Evolutionary conservation across 75 land plant species (phyloP).

Genomic region (Selaginella moellendorffii): DNA sequence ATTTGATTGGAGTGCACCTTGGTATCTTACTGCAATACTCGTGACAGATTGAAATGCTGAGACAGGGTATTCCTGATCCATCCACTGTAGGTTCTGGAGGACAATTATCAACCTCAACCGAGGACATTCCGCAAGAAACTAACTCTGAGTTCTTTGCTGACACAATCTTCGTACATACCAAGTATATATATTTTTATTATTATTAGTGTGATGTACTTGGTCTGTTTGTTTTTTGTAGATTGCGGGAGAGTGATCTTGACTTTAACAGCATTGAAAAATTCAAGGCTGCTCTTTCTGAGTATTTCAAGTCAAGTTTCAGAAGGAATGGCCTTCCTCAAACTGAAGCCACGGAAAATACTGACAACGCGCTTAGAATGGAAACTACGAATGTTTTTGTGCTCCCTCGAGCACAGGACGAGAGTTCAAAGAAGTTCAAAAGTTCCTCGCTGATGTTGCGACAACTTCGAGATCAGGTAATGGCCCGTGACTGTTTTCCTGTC

Average conservation of each 20-base stretch:
- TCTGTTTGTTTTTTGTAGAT: background rate
- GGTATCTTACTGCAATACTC: background rate
- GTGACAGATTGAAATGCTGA: constrained; percentile 84
- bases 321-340: background rate
- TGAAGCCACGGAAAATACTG: background rate
- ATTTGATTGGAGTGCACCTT: background rate
- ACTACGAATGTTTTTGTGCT: constrained; percentile 38
- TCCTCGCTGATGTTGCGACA: constrained; percentile 33
- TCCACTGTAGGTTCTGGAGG: constrained; percentile 25
- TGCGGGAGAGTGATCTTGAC: background rate
- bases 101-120: constrained; percentile 13
- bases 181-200: background rate
- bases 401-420: constrained; percentile 46
- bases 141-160: constrained; percentile 58
- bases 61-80: constrained; percentile 89
- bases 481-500: constrained; percentile 2
- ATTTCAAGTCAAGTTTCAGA: background rate
- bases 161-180: constrained; percentile 23
- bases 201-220: background rate
- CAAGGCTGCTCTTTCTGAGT: background rate
- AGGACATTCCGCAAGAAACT: constrained; percentile 25
- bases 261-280: background rate
- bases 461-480: constrained; percentile 61
- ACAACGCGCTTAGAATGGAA: background rate
- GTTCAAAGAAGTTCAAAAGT: constrained; percentile 32